phyloP scores from a whole-genome alignment of 2,329 filamentous ascomycete species.

The Fonsecaea monophora region DNA sequence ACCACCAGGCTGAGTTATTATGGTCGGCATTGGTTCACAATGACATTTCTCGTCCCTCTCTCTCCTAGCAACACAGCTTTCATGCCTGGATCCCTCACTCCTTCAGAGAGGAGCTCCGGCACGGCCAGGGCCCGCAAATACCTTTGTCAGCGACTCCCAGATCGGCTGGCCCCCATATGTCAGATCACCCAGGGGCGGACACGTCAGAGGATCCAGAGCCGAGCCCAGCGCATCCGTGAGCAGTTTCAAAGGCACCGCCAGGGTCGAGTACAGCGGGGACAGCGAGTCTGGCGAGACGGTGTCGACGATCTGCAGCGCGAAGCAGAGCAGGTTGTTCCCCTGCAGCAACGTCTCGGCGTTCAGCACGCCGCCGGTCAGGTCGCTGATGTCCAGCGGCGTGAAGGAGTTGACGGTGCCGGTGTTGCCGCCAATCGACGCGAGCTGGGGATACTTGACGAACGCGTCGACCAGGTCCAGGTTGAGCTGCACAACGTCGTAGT shows the following conservation, averaged over 20 bases:
- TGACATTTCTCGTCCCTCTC: no score
- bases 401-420: constrained; percentile 60
- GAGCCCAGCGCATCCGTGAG: constrained; percentile 43
- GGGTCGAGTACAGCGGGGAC: constrained; percentile 42
- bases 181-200: constrained; percentile 45
- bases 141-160: constrained; percentile 43
- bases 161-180: constrained; percentile 44
- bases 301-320: constrained; percentile 47
- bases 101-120: constrained; percentile 24
- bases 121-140: constrained; percentile 42
- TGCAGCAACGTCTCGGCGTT: constrained; percentile 47
- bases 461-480: constrained; percentile 51
- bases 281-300: constrained; percentile 45
- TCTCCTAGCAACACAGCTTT: neutral
- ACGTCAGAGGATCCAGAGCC: constrained; percentile 43
- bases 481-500: constrained; percentile 57
- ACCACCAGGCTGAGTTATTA: no score
- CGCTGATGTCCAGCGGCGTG: constrained; percentile 52
- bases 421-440: constrained; percentile 60
- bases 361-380: constrained; percentile 54
- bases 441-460: constrained; percentile 51
- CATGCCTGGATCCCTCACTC: neutral
- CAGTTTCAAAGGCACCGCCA: constrained; percentile 43
- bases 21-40: no score
- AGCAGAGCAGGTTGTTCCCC: constrained; percentile 51